Base-by-base conservation (phyloP, 164 flowering plant genomes). In the Pachysandra terminalis region DNA sequence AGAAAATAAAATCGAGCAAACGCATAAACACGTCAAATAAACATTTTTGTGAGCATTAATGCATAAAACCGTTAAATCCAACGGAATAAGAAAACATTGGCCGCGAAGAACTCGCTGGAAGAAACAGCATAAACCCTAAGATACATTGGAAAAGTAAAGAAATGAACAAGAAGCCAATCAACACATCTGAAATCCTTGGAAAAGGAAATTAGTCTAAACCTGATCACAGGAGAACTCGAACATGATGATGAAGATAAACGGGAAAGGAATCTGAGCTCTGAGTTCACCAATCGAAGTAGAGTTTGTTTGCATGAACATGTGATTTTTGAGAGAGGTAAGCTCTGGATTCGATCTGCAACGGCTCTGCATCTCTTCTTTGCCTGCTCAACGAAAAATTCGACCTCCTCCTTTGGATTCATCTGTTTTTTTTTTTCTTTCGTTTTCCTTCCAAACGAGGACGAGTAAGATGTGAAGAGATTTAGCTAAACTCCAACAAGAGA, bases 241-340 rank as follows among this genome's bases (percentile, higher is more conserved):
- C 78, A 64, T 25, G 37, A 32, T 32, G 66, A 41, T 48, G 72
- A 59, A 41, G 79, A 64, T 28, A 74, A 51, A 35, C 81, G 85
- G 57, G 81, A 80, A 72, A 92, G 93, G 79, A 87, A 95, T 27
- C 66, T 61, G 70, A 92, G 89, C 82, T 95, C 97, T 28, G 97
- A 83, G 24, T 61, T 67, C 63, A 81, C 86, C 59, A 90, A 65
- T 69, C 85, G 77, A 66, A 82, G 69, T 32, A 95, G 86, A 32
- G 96, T 90, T 62, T 68, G 74, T 57, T 80, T 87, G 80, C 86
- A 85, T 55, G 93, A 81, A 6, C 69, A 61, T 26, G 80, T 73
- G 77, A 89, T 77, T 32, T 81, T 72, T 21, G 84, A 80, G 23
- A 52, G 70, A 32, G 85, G 78, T 25, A 84, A 48, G 27, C 40